Evolutionary conservation across 2,329 filamentous ascomycete genomes (phyloP).

Genomic region (Pyricularia pennisetigena): DNA sequence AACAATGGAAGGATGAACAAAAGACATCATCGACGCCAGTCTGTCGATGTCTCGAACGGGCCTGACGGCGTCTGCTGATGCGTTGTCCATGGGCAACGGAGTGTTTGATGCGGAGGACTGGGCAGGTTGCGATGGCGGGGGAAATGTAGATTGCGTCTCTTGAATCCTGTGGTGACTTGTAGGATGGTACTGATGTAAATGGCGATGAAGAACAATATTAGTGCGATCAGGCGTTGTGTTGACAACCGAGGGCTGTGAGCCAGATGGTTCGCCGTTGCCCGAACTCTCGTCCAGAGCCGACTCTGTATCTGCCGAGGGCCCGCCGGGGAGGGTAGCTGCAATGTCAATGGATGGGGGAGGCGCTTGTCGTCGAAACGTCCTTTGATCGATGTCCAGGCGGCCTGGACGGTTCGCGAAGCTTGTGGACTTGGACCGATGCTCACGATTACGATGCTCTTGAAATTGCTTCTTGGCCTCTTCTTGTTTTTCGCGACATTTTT

Average conservation of each 20-base stretch:
- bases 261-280: slow-evolving; percentile 29
- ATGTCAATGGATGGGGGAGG: slow-evolving; percentile 81
- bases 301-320: slow-evolving; percentile 31
- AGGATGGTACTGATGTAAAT: slow-evolving; percentile 29
- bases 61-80: slow-evolving; percentile 47
- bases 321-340: slow-evolving; percentile 41
- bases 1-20: slow-evolving; percentile 55
- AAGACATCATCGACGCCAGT: slow-evolving; percentile 70
- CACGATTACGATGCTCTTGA: slow-evolving; percentile 41
- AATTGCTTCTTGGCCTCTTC: slow-evolving; percentile 72
- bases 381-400: slow-evolving; percentile 43
- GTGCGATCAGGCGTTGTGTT: slow-evolving; percentile 64
- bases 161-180: slow-evolving; percentile 37
- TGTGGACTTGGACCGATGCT: slow-evolving; percentile 38
- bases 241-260: slow-evolving; percentile 41
- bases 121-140: slow-evolving; percentile 40
- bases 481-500: slow-evolving; percentile 78
- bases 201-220: slow-evolving; percentile 32
- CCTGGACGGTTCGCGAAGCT: slow-evolving; percentile 43
- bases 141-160: slow-evolving; percentile 37
- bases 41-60: slow-evolving; percentile 76
- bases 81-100: slow-evolving; percentile 53
- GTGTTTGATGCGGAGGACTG: slow-evolving; percentile 57
- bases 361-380: slow-evolving; percentile 58
- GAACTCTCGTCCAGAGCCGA: slow-evolving; percentile 45